Conservation (phyloP, 2,329 filamentous ascomycete species). For the Ophiocordyceps sinensis region DNA sequence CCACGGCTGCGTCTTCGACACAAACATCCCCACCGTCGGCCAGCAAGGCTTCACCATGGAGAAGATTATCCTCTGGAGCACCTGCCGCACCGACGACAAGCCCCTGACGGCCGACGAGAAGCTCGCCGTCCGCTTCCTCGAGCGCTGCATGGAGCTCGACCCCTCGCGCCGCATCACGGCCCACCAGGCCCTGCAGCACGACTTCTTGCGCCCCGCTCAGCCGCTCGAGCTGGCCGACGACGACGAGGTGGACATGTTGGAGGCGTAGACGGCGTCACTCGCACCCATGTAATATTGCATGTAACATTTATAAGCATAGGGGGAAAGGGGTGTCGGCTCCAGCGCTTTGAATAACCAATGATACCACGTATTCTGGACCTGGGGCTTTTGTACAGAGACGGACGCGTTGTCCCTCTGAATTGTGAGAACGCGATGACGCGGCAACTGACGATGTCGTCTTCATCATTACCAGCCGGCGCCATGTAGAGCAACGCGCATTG, state of each 20-base stretch:
- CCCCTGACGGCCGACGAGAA: constrained; percentile 52
- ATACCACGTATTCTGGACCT: background rate
- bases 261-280: constrained; percentile 9
- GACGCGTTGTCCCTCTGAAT: too few species aligned
- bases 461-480: too few species aligned
- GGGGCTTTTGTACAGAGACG: background rate
- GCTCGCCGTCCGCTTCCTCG: constrained; percentile 58
- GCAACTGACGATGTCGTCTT: background rate
- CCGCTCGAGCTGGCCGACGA: constrained; percentile 22
- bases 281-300: background rate
- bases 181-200: constrained; percentile 56
- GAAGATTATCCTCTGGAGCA: constrained; percentile 93
- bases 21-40: constrained; percentile 80
- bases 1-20: constrained; percentile 87
- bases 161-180: constrained; percentile 61
- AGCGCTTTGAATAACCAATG: background rate
- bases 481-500: too few species aligned
- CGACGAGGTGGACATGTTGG: constrained; percentile 39
- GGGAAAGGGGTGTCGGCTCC: background rate
- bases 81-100: constrained; percentile 51
- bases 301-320: background rate
- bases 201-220: constrained; percentile 39
- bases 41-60: constrained; percentile 75
- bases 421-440: background rate
- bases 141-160: constrained; percentile 61